Conservation (phyloP, 192 early-diverging fungal genomes). For the Cladochytrium replicatum region DNA sequence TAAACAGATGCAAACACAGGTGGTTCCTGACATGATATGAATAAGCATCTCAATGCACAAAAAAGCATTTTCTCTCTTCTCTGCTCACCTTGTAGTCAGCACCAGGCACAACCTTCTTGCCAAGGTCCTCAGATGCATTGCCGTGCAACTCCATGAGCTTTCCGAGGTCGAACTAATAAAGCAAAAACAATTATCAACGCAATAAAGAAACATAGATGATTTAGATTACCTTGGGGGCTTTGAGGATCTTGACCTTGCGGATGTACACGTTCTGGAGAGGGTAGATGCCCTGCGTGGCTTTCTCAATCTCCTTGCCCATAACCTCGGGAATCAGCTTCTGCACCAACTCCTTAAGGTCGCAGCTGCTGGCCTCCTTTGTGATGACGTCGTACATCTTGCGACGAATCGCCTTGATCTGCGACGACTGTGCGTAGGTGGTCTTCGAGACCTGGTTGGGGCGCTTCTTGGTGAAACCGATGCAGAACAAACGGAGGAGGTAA, state of each 20-base stretch:
- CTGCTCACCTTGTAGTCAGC: constrained; percentile 79
- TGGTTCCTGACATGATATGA: no score
- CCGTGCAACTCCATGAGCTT: constrained; percentile 97
- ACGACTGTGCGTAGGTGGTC: constrained; percentile 94
- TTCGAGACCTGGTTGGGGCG: constrained; percentile 90
- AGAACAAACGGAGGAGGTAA: constrained; percentile 96
- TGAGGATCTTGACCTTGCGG: constrained; percentile 99
- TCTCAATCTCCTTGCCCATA: constrained; percentile 96
- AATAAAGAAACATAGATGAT: no score
- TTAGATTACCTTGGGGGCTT: constrained; percentile 94
- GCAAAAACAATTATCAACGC: no score
- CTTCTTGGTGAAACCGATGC: constrained; percentile 93
- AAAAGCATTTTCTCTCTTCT: no score
- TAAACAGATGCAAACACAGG: no score
- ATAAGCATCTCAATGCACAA: no score
- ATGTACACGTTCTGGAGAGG: constrained; percentile 93
- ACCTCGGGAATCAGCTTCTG: constrained; percentile 93
- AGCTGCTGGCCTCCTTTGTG: constrained; percentile 65
- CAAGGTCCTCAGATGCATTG: constrained; percentile 69
- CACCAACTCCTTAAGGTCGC: constrained; percentile 93
- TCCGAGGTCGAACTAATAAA: constrained; percentile 86
- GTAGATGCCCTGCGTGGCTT: constrained; percentile 95
- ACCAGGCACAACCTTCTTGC: constrained; percentile 67
- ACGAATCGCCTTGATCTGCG: constrained; percentile 96
- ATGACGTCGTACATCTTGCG: constrained; percentile 99